phyloP scores from a whole-genome alignment of 768 basidiomycete species.

The Lactarius deliciosus region DNA sequence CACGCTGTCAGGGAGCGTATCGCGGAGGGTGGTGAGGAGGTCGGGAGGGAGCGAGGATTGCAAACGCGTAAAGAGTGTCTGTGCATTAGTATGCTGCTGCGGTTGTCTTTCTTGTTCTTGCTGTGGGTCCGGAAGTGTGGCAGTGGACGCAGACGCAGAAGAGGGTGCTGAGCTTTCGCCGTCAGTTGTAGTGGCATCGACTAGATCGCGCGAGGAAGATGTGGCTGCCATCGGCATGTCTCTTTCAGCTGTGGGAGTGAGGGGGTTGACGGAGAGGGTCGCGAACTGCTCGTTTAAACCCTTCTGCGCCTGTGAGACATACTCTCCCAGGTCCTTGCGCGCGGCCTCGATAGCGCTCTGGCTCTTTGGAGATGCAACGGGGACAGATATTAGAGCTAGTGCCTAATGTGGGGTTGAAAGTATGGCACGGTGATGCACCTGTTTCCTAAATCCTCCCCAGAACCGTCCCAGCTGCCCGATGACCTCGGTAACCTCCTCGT shows the following conservation, averaged over 20 bases:
- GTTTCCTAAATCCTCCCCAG: constrained; percentile 91
- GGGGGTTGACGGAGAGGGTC: constrained; percentile 29
- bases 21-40: constrained; percentile 65
- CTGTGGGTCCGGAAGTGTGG: constrained; percentile 13
- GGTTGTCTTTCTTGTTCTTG: neutral
- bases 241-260: constrained; percentile 15
- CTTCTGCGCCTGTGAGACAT: constrained; percentile 77
- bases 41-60: constrained; percentile 76
- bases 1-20: constrained; percentile 56
- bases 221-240: constrained; percentile 30
- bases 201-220: constrained; percentile 32
- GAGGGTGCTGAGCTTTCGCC: constrained; percentile 33
- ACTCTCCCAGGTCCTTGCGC: constrained; percentile 67
- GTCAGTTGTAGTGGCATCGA: constrained; percentile 19
- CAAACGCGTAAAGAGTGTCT: constrained; percentile 63
- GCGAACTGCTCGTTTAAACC: constrained; percentile 63
- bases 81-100: constrained; percentile 31
- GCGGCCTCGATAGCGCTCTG: constrained; percentile 67
- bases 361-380: constrained; percentile 45
- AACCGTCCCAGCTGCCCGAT: constrained; percentile 83
- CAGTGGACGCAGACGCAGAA: constrained; percentile 26
- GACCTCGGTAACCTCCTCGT: constrained; percentile 88
- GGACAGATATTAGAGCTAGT: neutral
- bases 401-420: neutral
- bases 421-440: constrained; percentile 48